Evolutionary conservation across 164 flowering plant genomes (phyloP).

Genomic region (Aristolochia contorta): DNA sequence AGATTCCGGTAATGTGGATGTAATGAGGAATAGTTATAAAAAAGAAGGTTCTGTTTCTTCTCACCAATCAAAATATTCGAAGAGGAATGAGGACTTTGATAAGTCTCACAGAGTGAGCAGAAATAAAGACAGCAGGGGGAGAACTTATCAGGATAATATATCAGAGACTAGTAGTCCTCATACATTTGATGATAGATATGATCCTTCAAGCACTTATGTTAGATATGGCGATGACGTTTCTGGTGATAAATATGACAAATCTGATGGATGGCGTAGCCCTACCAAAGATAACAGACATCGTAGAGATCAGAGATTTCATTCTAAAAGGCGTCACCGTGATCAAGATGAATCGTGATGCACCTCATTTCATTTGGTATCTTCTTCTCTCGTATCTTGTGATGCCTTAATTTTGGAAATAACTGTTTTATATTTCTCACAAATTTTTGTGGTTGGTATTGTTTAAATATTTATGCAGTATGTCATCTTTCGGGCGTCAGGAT

Average conservation of each 20-base stretch:
- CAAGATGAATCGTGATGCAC: conserved; percentile 4
- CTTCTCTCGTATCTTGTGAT: conserved; percentile 2
- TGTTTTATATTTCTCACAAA: conserved; percentile 9
- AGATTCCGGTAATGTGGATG: conserved; percentile 23
- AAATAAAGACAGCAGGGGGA: conserved; percentile 18
- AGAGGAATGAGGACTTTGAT: conserved; percentile 6
- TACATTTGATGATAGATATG: conserved; percentile 70
- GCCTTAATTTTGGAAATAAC: neutral
- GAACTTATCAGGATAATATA: conserved; percentile 11
- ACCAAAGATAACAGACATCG: conserved; percentile 5
- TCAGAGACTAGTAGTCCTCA: conserved; percentile 15
- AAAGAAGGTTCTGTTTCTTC: conserved; percentile 23
- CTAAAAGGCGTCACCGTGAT: conserved; percentile 1
- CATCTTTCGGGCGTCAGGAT: conserved; percentile 48
- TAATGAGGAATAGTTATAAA: conserved; percentile 13
- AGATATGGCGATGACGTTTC: conserved; percentile 16
- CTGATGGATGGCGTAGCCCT: conserved; percentile 5
- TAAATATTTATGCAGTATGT: conserved; percentile 53
- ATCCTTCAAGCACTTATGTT: conserved; percentile 47
- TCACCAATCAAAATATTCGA: conserved; percentile 15
- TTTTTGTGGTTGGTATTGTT: conserved; percentile 25
- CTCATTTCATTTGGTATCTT: conserved; percentile 9
- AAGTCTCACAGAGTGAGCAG: conserved; percentile 18
- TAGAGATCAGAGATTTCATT: conserved; percentile 5
- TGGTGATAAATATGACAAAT: conserved; percentile 13